A percentile compares a stretch with the other conserved stretches of the same genome.
These are phyloP conservation scores for Colletotrichum sp. DNA, from an alignment of 2,329 filamentous ascomycete genomes.

Conservation along the genomic window DNA sequence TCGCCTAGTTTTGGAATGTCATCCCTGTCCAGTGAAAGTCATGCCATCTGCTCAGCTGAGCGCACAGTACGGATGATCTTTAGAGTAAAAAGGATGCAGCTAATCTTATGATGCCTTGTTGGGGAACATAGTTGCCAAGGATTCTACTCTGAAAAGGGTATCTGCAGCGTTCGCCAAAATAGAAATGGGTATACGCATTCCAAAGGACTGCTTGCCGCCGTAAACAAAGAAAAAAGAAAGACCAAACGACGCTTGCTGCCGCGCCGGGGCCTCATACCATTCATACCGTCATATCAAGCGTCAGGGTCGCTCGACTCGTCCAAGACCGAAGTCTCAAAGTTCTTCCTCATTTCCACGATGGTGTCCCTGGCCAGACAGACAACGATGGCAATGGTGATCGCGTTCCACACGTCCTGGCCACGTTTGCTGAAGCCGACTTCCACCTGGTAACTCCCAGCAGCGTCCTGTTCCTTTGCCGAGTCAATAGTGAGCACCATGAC, in stretches of 20 bases:
- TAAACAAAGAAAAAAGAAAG: background rate
- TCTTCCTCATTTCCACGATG: conserved; percentile 34
- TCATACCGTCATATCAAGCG: conserved; percentile 28
- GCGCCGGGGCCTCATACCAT: background rate
- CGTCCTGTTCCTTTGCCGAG: conserved; percentile 35
- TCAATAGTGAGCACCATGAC: conserved; percentile 46
- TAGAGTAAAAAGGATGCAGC: background rate
- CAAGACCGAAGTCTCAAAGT: conserved; percentile 37
- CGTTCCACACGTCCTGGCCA: conserved; percentile 50
- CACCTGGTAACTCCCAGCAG: conserved; percentile 48
- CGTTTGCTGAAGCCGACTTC: conserved; percentile 43
- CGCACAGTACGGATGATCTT: background rate
- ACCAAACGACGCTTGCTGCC: background rate
- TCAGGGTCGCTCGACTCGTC: conserved; percentile 43
- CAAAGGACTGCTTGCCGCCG: background rate
- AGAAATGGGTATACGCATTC: conserved; percentile 16
- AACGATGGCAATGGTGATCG: conserved; percentile 44
- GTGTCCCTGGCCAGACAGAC: conserved; percentile 46
- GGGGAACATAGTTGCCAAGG: background rate
- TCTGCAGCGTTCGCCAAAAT: background rate
- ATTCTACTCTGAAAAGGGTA: background rate
- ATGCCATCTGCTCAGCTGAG: background rate
- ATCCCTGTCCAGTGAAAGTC: background rate
- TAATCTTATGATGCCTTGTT: background rate
- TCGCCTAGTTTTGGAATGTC: background rate